These are phyloP conservation scores for Orbilia javanica DNA, from an alignment of 2,329 filamentous ascomycete species.

Conservation along the genomic window DNA sequence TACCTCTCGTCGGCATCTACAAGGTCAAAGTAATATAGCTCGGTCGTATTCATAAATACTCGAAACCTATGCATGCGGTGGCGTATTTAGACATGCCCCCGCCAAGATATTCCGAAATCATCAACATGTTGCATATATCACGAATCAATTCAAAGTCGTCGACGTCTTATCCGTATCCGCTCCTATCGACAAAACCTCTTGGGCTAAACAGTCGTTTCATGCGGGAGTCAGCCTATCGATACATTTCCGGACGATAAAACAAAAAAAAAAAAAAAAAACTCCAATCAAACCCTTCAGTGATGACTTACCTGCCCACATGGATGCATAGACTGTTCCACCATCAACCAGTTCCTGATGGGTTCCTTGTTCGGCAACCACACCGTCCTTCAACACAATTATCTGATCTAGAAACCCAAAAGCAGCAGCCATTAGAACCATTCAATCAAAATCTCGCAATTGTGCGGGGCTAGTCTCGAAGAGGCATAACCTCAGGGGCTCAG, in stretches of 20 bases:
- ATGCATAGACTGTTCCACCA: conserved; percentile 81
- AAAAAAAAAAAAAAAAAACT: neutral
- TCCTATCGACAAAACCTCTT: conserved; percentile 55
- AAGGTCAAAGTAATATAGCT: conserved; percentile 22
- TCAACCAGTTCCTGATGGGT: conserved; percentile 88
- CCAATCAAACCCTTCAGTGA: conserved; percentile 11
- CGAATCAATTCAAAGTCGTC: conserved; percentile 12
- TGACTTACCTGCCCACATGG: conserved; percentile 86
- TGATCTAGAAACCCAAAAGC: conserved; percentile 70
- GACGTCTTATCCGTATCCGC: conserved; percentile 45
- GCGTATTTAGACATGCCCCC: conserved; percentile 28
- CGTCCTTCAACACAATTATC: conserved; percentile 90
- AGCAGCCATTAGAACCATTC: conserved; percentile 28
- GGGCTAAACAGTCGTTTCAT: conserved; percentile 37
- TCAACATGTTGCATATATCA: conserved; percentile 6
- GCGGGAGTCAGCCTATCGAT: conserved; percentile 55
- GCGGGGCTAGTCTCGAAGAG: conserved; percentile 40
- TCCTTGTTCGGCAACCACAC: conserved; percentile 85
- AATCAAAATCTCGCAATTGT: conserved; percentile 51
- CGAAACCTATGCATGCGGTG: conserved; percentile 27
- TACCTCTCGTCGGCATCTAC: conserved; percentile 35
- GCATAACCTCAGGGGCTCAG: conserved; percentile 47
- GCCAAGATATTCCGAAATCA: conserved; percentile 15
- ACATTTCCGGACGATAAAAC: conserved; percentile 23
- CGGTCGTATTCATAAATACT: conserved; percentile 23